These are phyloP conservation scores for Acanthochlamys bracteata DNA, from an alignment of 106 monocot species.

Conservation along the genomic window DNA sequence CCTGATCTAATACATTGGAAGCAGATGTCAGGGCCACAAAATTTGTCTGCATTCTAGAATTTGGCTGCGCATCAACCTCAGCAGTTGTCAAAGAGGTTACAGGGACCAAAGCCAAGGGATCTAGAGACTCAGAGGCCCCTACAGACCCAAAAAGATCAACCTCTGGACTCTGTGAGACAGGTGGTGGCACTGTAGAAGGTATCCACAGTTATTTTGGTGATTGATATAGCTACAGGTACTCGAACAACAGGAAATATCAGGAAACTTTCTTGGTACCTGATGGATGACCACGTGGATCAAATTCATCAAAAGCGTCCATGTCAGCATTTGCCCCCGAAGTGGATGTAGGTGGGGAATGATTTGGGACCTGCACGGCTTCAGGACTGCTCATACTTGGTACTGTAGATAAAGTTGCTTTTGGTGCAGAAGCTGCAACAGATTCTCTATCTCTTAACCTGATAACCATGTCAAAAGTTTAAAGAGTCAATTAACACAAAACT, in stretches of 20 bases:
- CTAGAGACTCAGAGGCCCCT: constrained; percentile 39
- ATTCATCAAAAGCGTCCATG: constrained; percentile 64
- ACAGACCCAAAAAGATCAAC: constrained; percentile 64
- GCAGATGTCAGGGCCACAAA: constrained; percentile 38
- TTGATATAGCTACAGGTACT: not conserved
- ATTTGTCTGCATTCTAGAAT: constrained; percentile 32
- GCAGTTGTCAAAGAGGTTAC: constrained; percentile 15
- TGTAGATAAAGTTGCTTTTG: constrained; percentile 26
- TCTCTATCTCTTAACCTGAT: constrained; percentile 36
- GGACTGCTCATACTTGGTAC: not conserved
- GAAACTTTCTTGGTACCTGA: constrained; percentile 32
- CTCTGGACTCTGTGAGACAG: constrained; percentile 28
- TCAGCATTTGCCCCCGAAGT: constrained; percentile 13
- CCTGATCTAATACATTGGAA: constrained; percentile 49
- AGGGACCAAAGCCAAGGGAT: constrained; percentile 65
- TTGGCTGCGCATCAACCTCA: constrained; percentile 20
- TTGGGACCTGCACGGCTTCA: constrained; percentile 13
- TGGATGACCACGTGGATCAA: constrained; percentile 74
- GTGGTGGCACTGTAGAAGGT: constrained; percentile 15
- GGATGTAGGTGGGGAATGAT: constrained; percentile 11
- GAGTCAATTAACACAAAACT: constrained; percentile 8
- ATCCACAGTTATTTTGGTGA: not conserved
- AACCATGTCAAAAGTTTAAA: constrained; percentile 11
- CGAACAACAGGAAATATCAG: not conserved
- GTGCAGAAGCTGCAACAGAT: constrained; percentile 15